These are phyloP conservation scores for Aspergillus amoenus DNA, from an alignment of 2,329 filamentous ascomycete genomes.

Conservation along the genomic window DNA sequence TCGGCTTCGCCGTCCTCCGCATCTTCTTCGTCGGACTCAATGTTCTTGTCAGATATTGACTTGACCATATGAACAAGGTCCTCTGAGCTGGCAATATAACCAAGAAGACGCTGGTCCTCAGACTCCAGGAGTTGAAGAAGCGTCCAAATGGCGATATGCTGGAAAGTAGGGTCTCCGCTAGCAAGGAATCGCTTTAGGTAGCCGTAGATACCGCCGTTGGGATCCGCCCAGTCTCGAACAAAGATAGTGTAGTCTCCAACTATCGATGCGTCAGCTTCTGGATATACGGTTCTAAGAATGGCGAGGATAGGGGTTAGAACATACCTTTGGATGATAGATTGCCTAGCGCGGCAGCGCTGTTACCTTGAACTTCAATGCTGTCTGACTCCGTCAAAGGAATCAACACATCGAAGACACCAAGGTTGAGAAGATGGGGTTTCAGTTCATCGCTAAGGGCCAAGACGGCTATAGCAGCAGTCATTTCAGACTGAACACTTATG, in stretches of 20 bases:
- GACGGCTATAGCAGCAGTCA: constrained; percentile 99
- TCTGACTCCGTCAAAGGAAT: constrained; percentile 93
- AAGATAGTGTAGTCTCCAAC: constrained; percentile 97
- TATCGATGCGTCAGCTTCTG: constrained; percentile 42
- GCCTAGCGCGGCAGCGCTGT: constrained; percentile 91
- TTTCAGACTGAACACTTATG: constrained; percentile 93
- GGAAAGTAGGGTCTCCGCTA: constrained; percentile 94
- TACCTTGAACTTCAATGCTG: constrained; percentile 97
- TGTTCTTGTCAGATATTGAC: constrained; percentile 81
- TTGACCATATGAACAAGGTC: constrained; percentile 92
- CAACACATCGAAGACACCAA: constrained; percentile 93
- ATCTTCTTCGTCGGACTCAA: constrained; percentile 82
- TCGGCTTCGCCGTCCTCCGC: constrained; percentile 91
- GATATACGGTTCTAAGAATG: background rate
- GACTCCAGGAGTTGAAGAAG: constrained; percentile 93
- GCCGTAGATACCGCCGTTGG: constrained; percentile 90
- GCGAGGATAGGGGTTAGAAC: constrained; percentile 17
- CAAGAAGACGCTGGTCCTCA: constrained; percentile 84
- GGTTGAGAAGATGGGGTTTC: constrained; percentile 83
- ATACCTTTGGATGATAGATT: constrained; percentile 96
- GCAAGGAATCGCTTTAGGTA: constrained; percentile 91
- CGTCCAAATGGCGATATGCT: constrained; percentile 99
- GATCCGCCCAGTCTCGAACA: constrained; percentile 88
- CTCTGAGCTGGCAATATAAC: constrained; percentile 82
- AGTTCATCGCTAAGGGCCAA: constrained; percentile 93